Base-by-base conservation (phyloP, 306 rosid genomes). In the Aeschynomene evenia region DNA sequence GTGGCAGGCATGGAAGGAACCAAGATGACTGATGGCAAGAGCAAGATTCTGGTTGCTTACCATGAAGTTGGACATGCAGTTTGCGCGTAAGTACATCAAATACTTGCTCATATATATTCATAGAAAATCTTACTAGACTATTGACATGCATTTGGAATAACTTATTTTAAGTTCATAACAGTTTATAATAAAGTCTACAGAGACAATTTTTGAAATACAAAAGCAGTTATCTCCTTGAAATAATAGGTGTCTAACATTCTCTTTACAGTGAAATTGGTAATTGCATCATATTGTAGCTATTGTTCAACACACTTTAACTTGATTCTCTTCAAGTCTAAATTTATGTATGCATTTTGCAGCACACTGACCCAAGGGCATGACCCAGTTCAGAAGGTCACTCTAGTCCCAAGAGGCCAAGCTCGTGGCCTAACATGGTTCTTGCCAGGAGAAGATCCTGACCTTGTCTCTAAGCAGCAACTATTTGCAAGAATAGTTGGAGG, bases 1-100 rank as follows among this genome's bases (percentile, higher is more conserved):
- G 87, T 90, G 16, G 96, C 94, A 0, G 96, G 96, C 69, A 90
- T 85, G 94, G 94, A 90, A 70, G 89, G 96, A 70, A 90, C 91
- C 42, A 84, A 71, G 70, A 90, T 90, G 96, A 90, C 88, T 0
- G 89, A 87, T 80, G 90, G 89, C 48, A 90, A 87, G 86, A 84
- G 54, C 85, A 85, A 82, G 72, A 86, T 71, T 70, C 85, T 90
- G 0, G 94, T 87, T 50, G 94, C 96, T 58, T 90, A 87, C 63
- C 96, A 90, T 57, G 96, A 87, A 84, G 78, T 90, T 46, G 95
- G 95, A 9, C 96, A 90, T n/a, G 89, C 96, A 11, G 71, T 87
- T 70, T 90, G 95, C 31, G 96, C 94, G 94, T 90, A 80, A 87
- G 91, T 87, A 24, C 19, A 45, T 64, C 60, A 76, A 36, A 12